Evolutionary conservation across 2,329 filamentous ascomycete species (phyloP).

Genomic region (Neobulgaria alba): DNA sequence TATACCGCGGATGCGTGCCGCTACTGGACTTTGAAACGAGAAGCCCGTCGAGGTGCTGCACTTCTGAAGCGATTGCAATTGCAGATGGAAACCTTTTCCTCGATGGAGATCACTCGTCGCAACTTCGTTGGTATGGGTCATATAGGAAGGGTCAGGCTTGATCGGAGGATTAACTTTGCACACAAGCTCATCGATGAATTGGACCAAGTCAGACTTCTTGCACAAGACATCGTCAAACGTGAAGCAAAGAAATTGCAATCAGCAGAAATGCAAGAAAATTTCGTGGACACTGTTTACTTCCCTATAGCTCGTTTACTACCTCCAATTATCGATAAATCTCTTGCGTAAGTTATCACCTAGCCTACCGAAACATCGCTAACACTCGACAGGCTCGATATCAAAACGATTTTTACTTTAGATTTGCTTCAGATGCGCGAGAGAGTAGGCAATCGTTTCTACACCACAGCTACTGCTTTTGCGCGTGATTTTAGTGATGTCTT

Average conservation of each 20-base stretch:
- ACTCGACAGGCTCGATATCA: slow-evolving; percentile 49
- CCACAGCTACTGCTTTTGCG: slow-evolving; percentile 47
- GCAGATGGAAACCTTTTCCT: slow-evolving; percentile 93
- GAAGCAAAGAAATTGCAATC: slow-evolving; percentile 72
- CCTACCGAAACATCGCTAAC: slow-evolving; percentile 29
- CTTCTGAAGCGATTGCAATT: slow-evolving; percentile 87
- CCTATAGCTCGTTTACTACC: slow-evolving; percentile 70
- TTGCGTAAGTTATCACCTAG: slow-evolving; percentile 55
- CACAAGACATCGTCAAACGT: slow-evolving; percentile 62
- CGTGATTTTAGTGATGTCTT: slow-evolving; percentile 49
- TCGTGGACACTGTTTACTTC: slow-evolving; percentile 87
- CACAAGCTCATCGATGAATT: slow-evolving; percentile 68
- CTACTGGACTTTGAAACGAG: slow-evolving; percentile 96
- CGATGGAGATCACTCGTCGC: slow-evolving; percentile 90
- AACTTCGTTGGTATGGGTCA: slow-evolving; percentile 95
- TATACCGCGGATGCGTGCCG: slow-evolving; percentile 89
- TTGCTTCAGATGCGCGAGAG: slow-evolving; percentile 42
- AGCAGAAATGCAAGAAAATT: slow-evolving; percentile 64
- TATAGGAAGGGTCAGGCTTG: slow-evolving; percentile 66
- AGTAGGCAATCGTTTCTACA: slow-evolving; percentile 47
- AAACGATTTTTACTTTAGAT: slow-evolving; percentile 47
- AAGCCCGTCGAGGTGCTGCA: slow-evolving; percentile 83
- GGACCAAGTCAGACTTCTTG: slow-evolving; percentile 62
- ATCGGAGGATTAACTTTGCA: slow-evolving; percentile 82
- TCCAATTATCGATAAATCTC: slow-evolving; percentile 71